phyloP scores from a whole-genome alignment of 2,329 filamentous ascomycete species.

The Monilinia aucupariae region DNA sequence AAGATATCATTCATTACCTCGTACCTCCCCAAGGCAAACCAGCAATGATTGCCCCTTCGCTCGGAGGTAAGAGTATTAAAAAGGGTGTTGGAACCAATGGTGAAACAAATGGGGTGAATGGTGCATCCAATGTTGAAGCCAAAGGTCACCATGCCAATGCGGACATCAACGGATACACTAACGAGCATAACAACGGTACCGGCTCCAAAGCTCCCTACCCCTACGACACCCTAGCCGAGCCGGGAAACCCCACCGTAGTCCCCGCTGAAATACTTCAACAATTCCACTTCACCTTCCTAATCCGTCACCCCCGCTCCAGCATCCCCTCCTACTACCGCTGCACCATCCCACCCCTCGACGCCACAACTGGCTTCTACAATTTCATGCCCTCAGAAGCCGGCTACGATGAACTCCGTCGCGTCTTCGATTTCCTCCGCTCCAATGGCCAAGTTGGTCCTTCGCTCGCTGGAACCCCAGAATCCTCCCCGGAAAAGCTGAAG shows the following conservation, averaged over 20 bases:
- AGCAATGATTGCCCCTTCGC: conserved; percentile 71
- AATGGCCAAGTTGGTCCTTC: conserved; percentile 66
- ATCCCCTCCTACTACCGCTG: conserved; percentile 95
- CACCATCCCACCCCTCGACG: conserved; percentile 79
- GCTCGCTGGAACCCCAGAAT: conserved; percentile 42
- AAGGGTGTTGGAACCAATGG: conserved; percentile 34
- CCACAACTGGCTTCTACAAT: conserved; percentile 76
- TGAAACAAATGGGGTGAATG: conserved; percentile 31
- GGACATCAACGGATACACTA: conserved; percentile 27
- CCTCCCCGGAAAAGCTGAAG: conserved; percentile 25
- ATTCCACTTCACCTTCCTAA: conserved; percentile 95
- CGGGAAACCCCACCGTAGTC: conserved; percentile 77
- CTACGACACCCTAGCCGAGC: conserved; percentile 51
- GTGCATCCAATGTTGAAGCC: conserved; percentile 24
- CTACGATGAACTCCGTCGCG: conserved; percentile 76
- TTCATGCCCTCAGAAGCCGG: conserved; percentile 88
- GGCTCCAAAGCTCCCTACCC: conserved; percentile 46
- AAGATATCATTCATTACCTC: conserved; percentile 93
- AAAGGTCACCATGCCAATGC: conserved; percentile 25
- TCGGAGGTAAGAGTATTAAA: conserved; percentile 39
- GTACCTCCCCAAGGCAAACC: conserved; percentile 66
- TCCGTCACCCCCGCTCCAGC: conserved; percentile 86
- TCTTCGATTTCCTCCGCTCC: conserved; percentile 78
- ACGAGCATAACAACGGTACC: conserved; percentile 17
- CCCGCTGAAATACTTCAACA: conserved; percentile 66